A percentile compares a stretch with the other conserved stretches of the same genome.
phyloP scores from a whole-genome alignment of 2,329 filamentous ascomycete genomes.

The Aureobasidium lini region DNA sequence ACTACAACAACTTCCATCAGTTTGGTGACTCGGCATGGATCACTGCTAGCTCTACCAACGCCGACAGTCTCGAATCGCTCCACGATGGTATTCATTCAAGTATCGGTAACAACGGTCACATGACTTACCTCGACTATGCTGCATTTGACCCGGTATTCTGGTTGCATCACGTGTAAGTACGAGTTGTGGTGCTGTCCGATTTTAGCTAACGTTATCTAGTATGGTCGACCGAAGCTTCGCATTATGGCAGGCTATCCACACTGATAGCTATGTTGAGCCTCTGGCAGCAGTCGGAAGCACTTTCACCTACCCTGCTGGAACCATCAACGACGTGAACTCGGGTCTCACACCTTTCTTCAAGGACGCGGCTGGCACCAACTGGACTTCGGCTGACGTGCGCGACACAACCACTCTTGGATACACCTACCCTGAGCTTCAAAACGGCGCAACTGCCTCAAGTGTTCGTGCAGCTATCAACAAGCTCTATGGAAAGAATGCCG shows the following conservation, averaged over 20 bases:
- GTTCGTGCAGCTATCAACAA: slow-evolving; percentile 51
- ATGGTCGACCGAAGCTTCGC: slow-evolving; percentile 70
- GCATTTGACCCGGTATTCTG: slow-evolving; percentile 76
- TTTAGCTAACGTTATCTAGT: background rate
- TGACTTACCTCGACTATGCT: slow-evolving; percentile 63
- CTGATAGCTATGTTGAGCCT: slow-evolving; percentile 57
- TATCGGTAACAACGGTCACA: slow-evolving; percentile 56
- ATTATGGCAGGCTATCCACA: slow-evolving; percentile 70
- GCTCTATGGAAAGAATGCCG: slow-evolving; percentile 38
- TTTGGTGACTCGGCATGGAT: slow-evolving; percentile 63
- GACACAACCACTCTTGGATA: slow-evolving; percentile 60
- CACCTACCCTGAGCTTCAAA: slow-evolving; percentile 60
- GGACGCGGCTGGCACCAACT: slow-evolving; percentile 52
- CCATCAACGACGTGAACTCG: slow-evolving; percentile 30
- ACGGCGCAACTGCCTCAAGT: slow-evolving; percentile 31
- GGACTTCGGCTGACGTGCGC: slow-evolving; percentile 58
- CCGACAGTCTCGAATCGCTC: slow-evolving; percentile 51
- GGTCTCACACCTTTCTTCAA: slow-evolving; percentile 61
- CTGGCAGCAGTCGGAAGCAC: slow-evolving; percentile 47
- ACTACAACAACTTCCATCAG: slow-evolving; percentile 58
- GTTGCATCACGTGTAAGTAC: slow-evolving; percentile 52
- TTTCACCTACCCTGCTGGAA: slow-evolving; percentile 51
- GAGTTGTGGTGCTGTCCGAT: slow-evolving; percentile 20
- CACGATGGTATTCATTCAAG: slow-evolving; percentile 46
- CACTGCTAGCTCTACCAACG: slow-evolving; percentile 36